Conservation (phyloP, 225 moss, liverwort and hornwort genomes). For the Antitrichia curtipendula region DNA sequence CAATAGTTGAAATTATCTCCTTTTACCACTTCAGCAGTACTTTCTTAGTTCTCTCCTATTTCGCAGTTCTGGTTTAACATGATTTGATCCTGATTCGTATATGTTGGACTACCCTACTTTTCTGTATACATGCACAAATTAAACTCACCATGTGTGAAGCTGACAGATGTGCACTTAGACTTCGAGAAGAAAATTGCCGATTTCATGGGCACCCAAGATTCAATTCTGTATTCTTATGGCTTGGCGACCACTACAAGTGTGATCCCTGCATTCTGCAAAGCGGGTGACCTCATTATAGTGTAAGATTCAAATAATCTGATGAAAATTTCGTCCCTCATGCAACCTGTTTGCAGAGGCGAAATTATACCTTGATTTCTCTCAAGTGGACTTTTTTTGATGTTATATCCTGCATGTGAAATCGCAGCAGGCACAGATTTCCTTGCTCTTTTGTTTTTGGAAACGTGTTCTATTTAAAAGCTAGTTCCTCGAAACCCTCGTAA, state of each 20-base stretch:
- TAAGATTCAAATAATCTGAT: slow-evolving; percentile 8
- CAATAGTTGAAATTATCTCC: not conserved
- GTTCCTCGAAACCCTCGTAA: not conserved
- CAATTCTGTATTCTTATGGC: slow-evolving; percentile 90
- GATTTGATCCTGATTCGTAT: not conserved
- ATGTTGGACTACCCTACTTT: not conserved
- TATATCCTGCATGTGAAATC: not conserved
- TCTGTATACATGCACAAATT: not conserved
- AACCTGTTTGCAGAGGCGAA: not conserved
- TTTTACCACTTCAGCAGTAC: not conserved
- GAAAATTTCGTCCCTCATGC: not conserved
- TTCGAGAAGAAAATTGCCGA: slow-evolving; percentile 78
- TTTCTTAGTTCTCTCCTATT: not conserved
- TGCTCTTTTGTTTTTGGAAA: not conserved
- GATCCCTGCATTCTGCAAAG: slow-evolving; percentile 96
- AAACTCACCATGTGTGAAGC: slow-evolving; percentile 14
- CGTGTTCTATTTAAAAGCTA: not conserved
- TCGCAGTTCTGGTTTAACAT: not conserved
- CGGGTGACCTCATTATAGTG: slow-evolving; percentile 83
- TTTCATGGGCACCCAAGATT: slow-evolving; percentile 78
- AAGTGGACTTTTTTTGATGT: not conserved
- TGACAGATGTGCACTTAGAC: slow-evolving; percentile 92
- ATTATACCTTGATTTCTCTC: not conserved
- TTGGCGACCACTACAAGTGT: slow-evolving; percentile 87
- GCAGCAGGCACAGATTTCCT: not conserved